A percentile compares a stretch with the other conserved stretches of the same genome.
Evolutionary conservation across 2,329 filamentous ascomycete genomes (phyloP).

Genomic region (Ophiocordyceps camponoti-saundersi): DNA sequence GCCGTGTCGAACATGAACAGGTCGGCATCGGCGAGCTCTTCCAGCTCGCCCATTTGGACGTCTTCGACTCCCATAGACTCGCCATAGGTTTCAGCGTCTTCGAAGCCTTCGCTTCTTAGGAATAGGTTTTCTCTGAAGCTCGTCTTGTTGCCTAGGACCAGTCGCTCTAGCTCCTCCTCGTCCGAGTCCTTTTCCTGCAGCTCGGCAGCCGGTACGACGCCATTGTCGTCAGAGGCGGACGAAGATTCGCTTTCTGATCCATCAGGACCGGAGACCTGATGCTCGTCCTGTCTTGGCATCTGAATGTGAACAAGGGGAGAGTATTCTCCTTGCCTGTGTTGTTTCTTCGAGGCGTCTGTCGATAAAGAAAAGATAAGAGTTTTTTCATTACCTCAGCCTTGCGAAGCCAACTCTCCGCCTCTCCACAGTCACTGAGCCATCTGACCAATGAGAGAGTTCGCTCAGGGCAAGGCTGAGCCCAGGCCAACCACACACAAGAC

Average conservation of each 20-base stretch:
- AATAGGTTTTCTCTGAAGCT: constrained; percentile 65
- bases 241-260: constrained; percentile 12
- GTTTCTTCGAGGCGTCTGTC: constrained; percentile 2
- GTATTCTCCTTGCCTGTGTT: constrained; percentile 3
- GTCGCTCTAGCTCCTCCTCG: constrained; percentile 70
- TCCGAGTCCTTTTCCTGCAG: constrained; percentile 55
- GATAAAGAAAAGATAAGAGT: constrained; percentile 2
- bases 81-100: constrained; percentile 24
- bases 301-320: neutral
- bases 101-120: constrained; percentile 8
- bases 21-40: constrained; percentile 55
- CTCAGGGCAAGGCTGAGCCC: neutral
- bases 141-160: constrained; percentile 77
- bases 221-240: constrained; percentile 13
- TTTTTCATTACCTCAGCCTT: constrained; percentile 3
- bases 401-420: neutral
- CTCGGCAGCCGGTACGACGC: constrained; percentile 6
- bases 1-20: constrained; percentile 73
- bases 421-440: neutral
- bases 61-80: constrained; percentile 18
- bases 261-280: constrained; percentile 10
- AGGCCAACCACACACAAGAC: no score
- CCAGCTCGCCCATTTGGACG: constrained; percentile 34
- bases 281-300: constrained; percentile 16
- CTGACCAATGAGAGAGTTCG: neutral